Conservation (phyloP, 768 basidiomycete genomes). For the Leccinum sublutescens region DNA sequence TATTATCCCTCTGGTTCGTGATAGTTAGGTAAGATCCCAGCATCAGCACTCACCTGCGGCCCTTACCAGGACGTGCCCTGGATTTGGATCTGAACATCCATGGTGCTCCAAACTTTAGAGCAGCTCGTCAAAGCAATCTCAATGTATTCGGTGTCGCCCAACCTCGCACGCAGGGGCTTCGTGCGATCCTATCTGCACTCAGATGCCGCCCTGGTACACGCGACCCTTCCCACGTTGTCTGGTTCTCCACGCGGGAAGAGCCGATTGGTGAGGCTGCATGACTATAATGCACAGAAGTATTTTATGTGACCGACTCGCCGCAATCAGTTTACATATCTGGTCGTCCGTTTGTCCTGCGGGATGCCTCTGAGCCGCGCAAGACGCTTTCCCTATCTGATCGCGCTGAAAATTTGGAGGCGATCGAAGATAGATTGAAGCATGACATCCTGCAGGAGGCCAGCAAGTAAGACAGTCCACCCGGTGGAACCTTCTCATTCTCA, state of each 20-base stretch:
- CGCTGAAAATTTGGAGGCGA: conserved; percentile 93
- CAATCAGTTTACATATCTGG: conserved; percentile 76
- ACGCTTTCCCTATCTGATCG: conserved; percentile 83
- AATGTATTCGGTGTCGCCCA: conserved; percentile 97
- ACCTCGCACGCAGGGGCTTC: conserved; percentile 87
- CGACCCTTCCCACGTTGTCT: conserved; percentile 76
- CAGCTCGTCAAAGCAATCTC: conserved; percentile 71
- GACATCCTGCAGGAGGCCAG: conserved; percentile 87
- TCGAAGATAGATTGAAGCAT: conserved; percentile 82
- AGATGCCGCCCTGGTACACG: conserved; percentile 64
- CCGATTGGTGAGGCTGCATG: conserved; percentile 66
- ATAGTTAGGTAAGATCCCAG: not conserved
- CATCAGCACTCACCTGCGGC: conserved; percentile 4
- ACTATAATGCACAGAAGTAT: not conserved
- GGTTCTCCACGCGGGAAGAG: conserved; percentile 97
- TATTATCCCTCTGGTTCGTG: conserved; percentile 71
- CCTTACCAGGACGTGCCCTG: conserved; percentile 68
- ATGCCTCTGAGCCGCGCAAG: conserved; percentile 78
- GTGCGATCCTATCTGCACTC: conserved; percentile 85
- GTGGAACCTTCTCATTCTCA: conserved; percentile 5
- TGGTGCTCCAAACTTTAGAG: conserved; percentile 94
- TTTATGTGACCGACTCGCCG: not conserved
- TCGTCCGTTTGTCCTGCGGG: conserved; percentile 89
- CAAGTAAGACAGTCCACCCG: conserved; percentile 41
- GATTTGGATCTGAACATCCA: conserved; percentile 90